Percentiles rank a stretch among this genome's conserved stretches.
Conservation (phyloP, 257 asterid species). For the Gardenia jasminoides region DNA sequence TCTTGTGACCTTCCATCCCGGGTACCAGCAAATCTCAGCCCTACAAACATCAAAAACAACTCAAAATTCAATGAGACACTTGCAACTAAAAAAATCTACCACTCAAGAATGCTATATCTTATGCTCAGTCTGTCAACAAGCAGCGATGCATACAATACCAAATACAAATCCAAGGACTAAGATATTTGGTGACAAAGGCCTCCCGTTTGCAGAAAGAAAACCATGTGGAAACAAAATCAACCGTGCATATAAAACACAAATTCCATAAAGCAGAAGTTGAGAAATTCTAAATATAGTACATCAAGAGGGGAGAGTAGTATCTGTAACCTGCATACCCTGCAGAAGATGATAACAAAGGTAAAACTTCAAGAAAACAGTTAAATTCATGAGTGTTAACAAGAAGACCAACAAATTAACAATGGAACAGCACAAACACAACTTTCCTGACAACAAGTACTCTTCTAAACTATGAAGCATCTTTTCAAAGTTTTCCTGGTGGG, state of each 20-base stretch:
- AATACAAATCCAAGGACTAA: not conserved
- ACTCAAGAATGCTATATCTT: not conserved
- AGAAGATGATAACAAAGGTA: not conserved
- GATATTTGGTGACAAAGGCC: not conserved
- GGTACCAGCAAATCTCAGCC: slow-evolving; percentile 94
- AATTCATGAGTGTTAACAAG: not conserved
- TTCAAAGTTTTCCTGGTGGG: not conserved
- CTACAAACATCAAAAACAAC: slow-evolving; percentile 32
- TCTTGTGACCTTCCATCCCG: slow-evolving; percentile 90
- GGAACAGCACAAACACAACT: not conserved
- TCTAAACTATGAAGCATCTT: no score
- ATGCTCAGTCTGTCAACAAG: not conserved
- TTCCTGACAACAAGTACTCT: not conserved
- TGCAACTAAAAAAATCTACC: not conserved
- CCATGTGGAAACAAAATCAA: not conserved
- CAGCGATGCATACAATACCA: not conserved
- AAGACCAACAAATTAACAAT: not conserved
- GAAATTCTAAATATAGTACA: not conserved
- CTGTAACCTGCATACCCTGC: not conserved
- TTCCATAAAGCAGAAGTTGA: not conserved
- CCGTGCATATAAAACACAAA: not conserved
- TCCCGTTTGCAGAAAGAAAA: not conserved
- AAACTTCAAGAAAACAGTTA: not conserved
- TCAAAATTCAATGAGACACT: not conserved
- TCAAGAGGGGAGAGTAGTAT: not conserved